phyloP scores from a whole-genome alignment of 768 basidiomycete species.

The Rhizopogon roseolus region DNA sequence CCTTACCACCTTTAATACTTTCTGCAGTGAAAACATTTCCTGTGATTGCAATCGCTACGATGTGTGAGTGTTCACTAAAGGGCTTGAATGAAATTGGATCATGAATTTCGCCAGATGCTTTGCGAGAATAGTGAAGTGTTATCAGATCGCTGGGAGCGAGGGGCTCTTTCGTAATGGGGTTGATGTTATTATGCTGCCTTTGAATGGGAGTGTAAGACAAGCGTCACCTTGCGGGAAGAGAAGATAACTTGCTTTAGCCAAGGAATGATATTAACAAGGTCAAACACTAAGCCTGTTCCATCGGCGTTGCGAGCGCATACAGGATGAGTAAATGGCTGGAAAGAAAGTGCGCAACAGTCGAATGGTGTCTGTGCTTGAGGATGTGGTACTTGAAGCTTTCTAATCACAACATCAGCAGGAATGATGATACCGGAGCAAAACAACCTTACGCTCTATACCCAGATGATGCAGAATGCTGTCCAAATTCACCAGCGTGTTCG shows the following conservation, averaged over 20 bases:
- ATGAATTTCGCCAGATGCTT: conserved; percentile 81
- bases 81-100: conserved; percentile 98
- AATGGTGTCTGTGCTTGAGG: conserved; percentile 69
- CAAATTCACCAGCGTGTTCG: conserved; percentile 77
- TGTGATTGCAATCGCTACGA: conserved; percentile 84
- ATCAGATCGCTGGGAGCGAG: conserved; percentile 72
- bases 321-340: conserved; percentile 85
- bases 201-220: conserved; percentile 9
- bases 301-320: conserved; percentile 83
- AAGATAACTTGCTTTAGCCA: conserved; percentile 74
- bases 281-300: conserved; percentile 79
- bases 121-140: conserved; percentile 76
- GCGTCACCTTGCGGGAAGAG: conserved; percentile 1
- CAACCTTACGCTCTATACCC: conserved; percentile 62
- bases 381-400: conserved; percentile 65
- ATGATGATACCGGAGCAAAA: background rate
- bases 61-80: conserved; percentile 94
- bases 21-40: conserved; percentile 94
- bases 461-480: conserved; percentile 75
- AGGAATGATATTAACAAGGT: conserved; percentile 88
- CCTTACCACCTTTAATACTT: conserved; percentile 79
- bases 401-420: conserved; percentile 23
- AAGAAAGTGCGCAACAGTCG: conserved; percentile 89
- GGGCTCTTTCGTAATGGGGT: conserved; percentile 72
- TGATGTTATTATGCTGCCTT: conserved; percentile 78